phyloP scores from a whole-genome alignment of 805 yeast genomes.

The Starmerella bacillaris region DNA sequence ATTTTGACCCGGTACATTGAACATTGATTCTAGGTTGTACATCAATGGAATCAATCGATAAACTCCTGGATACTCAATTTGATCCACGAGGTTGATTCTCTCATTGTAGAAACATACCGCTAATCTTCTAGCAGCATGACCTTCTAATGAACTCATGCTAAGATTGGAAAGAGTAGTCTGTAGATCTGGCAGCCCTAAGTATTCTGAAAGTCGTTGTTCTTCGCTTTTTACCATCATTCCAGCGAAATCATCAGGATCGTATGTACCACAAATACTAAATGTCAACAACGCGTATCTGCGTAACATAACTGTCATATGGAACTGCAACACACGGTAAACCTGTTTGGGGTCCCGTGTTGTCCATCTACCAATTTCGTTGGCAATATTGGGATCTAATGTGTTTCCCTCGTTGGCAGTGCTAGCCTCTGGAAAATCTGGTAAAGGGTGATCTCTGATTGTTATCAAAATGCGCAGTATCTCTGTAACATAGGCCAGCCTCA shows the following conservation, averaged over 20 bases:
- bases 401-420: background rate
- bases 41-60: slow-evolving; percentile 51
- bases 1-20: slow-evolving; percentile 26
- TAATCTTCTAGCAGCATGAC: slow-evolving; percentile 2
- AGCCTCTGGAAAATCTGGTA: background rate
- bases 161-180: slow-evolving; percentile 8
- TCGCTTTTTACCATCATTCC: slow-evolving; percentile 14
- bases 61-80: slow-evolving; percentile 45
- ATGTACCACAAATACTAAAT: slow-evolving; percentile 14
- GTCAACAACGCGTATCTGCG: slow-evolving; percentile 13
- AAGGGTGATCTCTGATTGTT: background rate
- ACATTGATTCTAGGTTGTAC: slow-evolving; percentile 44
- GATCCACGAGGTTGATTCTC: background rate
- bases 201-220: slow-evolving; percentile 14
- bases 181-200: slow-evolving; percentile 15
- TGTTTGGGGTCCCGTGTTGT: slow-evolving; percentile 7
- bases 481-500: slow-evolving; percentile 4
- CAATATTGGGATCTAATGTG: slow-evolving; percentile 1
- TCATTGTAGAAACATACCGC: background rate
- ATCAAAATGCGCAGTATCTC: slow-evolving; percentile 7
- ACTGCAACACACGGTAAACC: slow-evolving; percentile 6
- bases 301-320: slow-evolving; percentile 12
- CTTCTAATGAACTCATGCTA: slow-evolving; percentile 11
- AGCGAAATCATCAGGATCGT: slow-evolving; percentile 16
- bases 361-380: slow-evolving; percentile 5